Conservation (phyloP, 192 early-diverging fungal genomes). For the Coemansia sp. region DNA sequence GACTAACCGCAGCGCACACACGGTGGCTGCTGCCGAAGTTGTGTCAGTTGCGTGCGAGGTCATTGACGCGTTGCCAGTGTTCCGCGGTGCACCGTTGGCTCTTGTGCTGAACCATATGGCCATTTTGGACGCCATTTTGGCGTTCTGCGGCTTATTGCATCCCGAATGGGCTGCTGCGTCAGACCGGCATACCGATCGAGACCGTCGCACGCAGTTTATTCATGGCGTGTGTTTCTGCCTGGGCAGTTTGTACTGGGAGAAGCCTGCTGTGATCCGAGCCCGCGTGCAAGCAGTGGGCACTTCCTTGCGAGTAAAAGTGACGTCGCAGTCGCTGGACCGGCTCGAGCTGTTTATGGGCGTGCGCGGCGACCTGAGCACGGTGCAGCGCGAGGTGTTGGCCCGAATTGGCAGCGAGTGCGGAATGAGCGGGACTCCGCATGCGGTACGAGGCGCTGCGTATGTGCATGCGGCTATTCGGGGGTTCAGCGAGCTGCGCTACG, state of each 20-base stretch:
- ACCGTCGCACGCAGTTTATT: conserved; percentile 30
- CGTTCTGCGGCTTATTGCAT: conserved; percentile 65
- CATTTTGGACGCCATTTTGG: conserved; percentile 74
- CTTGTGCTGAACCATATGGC: conserved; percentile 74
- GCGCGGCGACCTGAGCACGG: conserved; percentile 50
- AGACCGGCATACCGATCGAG: conserved; percentile 1
- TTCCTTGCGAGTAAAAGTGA: conserved; percentile 59
- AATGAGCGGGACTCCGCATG: conserved; percentile 21
- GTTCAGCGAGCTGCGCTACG: conserved; percentile 47
- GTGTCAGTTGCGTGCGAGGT: conserved; percentile 79
- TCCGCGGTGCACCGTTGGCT: conserved; percentile 58
- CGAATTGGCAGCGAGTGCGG: conserved; percentile 40
- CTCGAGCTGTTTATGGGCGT: conserved; percentile 63
- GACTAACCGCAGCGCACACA: conserved; percentile 60
- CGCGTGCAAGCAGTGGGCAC: conserved; percentile 58
- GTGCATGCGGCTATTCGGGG: conserved; percentile 24
- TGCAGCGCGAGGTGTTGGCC: conserved; percentile 45
- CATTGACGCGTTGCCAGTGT: conserved; percentile 66
- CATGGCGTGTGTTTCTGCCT: conserved; percentile 56
- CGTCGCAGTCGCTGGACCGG: conserved; percentile 63
- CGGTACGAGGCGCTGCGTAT: conserved; percentile 30
- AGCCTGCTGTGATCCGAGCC: conserved; percentile 23
- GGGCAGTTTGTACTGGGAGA: conserved; percentile 63
- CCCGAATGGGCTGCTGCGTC: conserved; percentile 40
- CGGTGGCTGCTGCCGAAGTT: conserved; percentile 83